phyloP scores from a whole-genome alignment of 1,284 basidiomycete species.

The Ustilago esculenta region DNA sequence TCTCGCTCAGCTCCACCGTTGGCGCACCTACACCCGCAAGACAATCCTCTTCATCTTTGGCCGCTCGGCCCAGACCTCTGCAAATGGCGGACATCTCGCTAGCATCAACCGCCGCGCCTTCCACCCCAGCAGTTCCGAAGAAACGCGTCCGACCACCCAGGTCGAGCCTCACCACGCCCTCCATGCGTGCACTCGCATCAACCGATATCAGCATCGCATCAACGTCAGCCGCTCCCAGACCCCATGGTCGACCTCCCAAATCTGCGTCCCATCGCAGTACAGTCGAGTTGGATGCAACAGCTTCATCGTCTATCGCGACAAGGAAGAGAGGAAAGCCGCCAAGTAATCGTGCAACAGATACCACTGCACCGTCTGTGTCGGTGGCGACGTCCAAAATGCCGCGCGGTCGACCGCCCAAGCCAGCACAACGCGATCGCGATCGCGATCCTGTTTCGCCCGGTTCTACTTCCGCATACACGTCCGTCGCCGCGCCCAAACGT shows the following conservation, averaged over 20 bases:
- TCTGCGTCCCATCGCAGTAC: too few relatives aligned
- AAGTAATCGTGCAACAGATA: background rate
- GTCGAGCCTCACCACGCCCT: conserved; percentile 13
- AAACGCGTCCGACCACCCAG: conserved; percentile 19
- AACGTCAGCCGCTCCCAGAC: conserved; percentile 5
- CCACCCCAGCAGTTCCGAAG: conserved; percentile 10
- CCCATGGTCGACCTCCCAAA: conserved; percentile 12
- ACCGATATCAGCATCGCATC: conserved; percentile 13
- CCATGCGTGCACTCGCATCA: conserved; percentile 13
- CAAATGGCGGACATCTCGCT: conserved; percentile 19
- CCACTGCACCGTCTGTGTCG: background rate
- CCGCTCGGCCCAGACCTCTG: background rate
- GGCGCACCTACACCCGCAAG: conserved; percentile 27
- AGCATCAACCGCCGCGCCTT: conserved; percentile 14
- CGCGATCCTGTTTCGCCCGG: background rate
- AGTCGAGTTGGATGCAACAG: too few relatives aligned
- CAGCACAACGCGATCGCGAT: too few relatives aligned
- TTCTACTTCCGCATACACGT: background rate
- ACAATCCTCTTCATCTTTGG: background rate
- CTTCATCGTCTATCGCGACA: background rate
- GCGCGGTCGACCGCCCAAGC: background rate
- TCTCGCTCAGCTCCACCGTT: conserved; percentile 34
- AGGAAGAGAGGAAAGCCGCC: conserved; percentile 1
- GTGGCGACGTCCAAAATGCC: background rate
- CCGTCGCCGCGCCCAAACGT: conserved; percentile 5